Evolutionary conservation across 2,329 filamentous ascomycete genomes (phyloP).

Genomic region (Ceratocystis albifundus): DNA sequence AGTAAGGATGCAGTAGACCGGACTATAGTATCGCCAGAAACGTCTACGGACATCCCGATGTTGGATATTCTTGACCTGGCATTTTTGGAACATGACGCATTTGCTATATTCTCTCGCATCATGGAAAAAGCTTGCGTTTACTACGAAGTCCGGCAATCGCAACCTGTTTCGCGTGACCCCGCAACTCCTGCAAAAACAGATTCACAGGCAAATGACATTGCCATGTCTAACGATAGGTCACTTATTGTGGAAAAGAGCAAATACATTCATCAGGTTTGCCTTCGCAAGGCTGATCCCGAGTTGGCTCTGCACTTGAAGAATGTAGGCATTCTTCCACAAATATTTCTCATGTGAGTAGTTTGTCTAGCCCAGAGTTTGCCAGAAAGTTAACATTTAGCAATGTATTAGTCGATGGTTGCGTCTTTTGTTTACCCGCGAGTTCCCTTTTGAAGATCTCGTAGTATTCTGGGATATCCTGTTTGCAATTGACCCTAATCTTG

Average conservation of each 20-base stretch:
- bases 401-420: slow-evolving; percentile 71
- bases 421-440: slow-evolving; percentile 84
- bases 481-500: slow-evolving; percentile 66
- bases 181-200: slow-evolving; percentile 28
- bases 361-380: background rate
- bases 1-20: slow-evolving; percentile 56
- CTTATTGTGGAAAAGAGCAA: slow-evolving; percentile 78
- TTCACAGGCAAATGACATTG: background rate
- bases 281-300: slow-evolving; percentile 71
- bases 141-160: slow-evolving; percentile 53
- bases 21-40: slow-evolving; percentile 25
- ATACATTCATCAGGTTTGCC: slow-evolving; percentile 71
- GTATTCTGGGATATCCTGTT: slow-evolving; percentile 86
- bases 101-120: slow-evolving; percentile 68
- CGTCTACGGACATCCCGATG: slow-evolving; percentile 34
- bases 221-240: slow-evolving; percentile 33
- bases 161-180: background rate
- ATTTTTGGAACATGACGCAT: slow-evolving; percentile 84
- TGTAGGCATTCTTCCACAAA: slow-evolving; percentile 87
- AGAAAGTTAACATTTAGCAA: background rate
- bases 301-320: slow-evolving; percentile 67
- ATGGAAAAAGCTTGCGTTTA: slow-evolving; percentile 83
- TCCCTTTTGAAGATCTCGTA: slow-evolving; percentile 74
- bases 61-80: slow-evolving; percentile 55
- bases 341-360: slow-evolving; percentile 73